Base-by-base conservation (phyloP, 2,329 filamentous ascomycete species). In the Penicillium sp. region DNA sequence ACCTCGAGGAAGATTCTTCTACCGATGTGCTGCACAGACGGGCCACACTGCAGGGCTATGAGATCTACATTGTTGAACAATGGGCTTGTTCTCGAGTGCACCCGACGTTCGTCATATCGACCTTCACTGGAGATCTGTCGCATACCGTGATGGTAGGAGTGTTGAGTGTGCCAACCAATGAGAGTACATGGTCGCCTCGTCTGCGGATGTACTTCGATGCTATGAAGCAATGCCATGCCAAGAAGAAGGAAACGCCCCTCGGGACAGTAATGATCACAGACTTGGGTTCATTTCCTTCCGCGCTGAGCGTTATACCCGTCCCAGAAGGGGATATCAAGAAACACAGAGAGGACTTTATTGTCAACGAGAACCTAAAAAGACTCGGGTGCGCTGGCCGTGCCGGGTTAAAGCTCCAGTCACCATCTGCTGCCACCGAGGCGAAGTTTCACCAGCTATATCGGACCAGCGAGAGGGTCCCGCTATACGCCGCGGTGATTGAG, bases 191-290 rank as follows among this genome's bases (percentile, higher is more conserved):
- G 92, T 93, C 92, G 3, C 83, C 86, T 2, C 83, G 88, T 57
- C 75, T 97, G 57, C 85, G 87, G 49, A 79, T 92, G 50, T 97
- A 96, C 73, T 94, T 97, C 78, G 88, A 88, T 60, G 90, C 91
- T 1, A 84, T 96, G 49, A 86, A 89, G 53, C 86, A 95, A 69
- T 93, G 89, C 65, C 90, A 96, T 79, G 91, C 92, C 1, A 83
- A 91, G 40, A 86, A 87, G 32, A 91, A 90, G 70, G 87, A 95
- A 49, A 97, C 93, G 0, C 81, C 84, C 1, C 76, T 95, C 13
- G 94, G 94, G 5, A 88, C 89, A 57, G 77, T 97, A 56, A 95
- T 97, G 89, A 88, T 97, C 54, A 97, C 94, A 5, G 97, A 97
- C 70, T 79, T 97, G 29, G 93, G 90, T 74, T 89, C 87, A 59